Base-by-base conservation (phyloP, 495 filamentous ascomycete genomes). In the Penicillium tannophilum region DNA sequence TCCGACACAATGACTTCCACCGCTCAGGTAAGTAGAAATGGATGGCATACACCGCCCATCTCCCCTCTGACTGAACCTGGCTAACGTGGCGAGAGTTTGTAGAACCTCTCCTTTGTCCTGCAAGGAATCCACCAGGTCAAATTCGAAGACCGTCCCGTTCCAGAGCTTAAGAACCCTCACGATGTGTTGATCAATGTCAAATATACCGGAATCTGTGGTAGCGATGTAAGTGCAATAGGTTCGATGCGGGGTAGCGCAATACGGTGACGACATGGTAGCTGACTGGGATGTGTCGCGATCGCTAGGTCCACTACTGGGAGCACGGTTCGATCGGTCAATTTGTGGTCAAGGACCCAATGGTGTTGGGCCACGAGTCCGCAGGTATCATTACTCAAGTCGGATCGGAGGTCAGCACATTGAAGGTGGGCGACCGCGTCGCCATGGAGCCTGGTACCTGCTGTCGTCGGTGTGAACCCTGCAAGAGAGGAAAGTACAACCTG, bases 41-140 rank as follows among this genome's bases (percentile, higher is more conserved):
- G 20, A 28, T 12, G 10, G 3, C 17, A 11, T 44, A 42, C 59
- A 14, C 42, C 35, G 36, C 54, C 16, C 39, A 35, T 24, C 26
- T 23, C 20, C 12, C 48, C 20, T 47, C 54, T 28, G 28, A 46
- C 19, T 30, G 30, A 33, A 20, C 20, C 0, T n/a, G 44, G 36
- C 50, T 64, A 54, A 65, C 53, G 35, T 30, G 12, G 11, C 19
- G 33, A 28, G 9, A 14, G 4, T 23, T 23, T 23, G 20, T 60
- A 96, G 90, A 96, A 96, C 78, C 87, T 89, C 56, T 95, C 92
- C 52, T 96, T 95, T 76, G 76, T 95, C 66, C 85, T 96, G 58
- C 84, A 91, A 72, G 87, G 88, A 55, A 77, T 86, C 61, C 81
- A 85, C 72, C 79, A 86, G 58, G 88, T 95, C 61, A 73, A 75